Evolutionary conservation across 2,329 filamentous ascomycete species (phyloP), one percentile per base, ranked within the genome.

Genomic region (Gaeumannomyces sp.): DNA sequence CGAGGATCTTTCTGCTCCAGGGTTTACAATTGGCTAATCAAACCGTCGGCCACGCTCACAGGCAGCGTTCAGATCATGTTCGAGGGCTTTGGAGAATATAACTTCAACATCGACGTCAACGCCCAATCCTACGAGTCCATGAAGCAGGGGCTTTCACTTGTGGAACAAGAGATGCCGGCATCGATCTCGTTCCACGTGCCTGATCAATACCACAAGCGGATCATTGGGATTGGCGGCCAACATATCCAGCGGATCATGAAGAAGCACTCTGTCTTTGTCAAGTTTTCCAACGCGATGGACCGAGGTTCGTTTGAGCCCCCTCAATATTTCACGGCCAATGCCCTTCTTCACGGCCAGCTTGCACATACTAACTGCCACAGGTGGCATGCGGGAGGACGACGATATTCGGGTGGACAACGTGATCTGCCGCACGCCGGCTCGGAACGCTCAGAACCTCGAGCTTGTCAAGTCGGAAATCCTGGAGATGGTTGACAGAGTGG

Each of bases 161-260:
- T 99, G 25, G 95, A 99, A 76, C 93, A 98, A 78, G 95, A 99
- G 78, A 98, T 99, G 93, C 95, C 95, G 57, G 95, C 95, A 38
- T 97, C 95, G 13, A 98, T 99, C 73, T 98, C 95, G 0, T 99
- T 99, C 83, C 95, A 99, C 73, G 95, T 99, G 33, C 95, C 95
- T 4, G 95, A 99, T 72, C 95, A 98, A 77, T 99, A 99, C 75
- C 95, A 99, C 79, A 99, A 99, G 81, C 93, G 95, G 61, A 99
- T 99, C 73, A 99, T 99, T 68, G 95, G 95, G 63, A 98, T 99
- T 72, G 95, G 95, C 67, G 95, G 95, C 13, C 94, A 98, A 75
- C 95, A 99, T 74, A 99, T 99, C 70, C 95, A 99, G 77, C 92
- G 94, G 64, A 98, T 99, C 80, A 99, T 99, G 95, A 98, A 99